These are phyloP conservation scores for Oenanthe javanica DNA, from an alignment of 140 eudicot genomes.

Conservation along the genomic window DNA sequence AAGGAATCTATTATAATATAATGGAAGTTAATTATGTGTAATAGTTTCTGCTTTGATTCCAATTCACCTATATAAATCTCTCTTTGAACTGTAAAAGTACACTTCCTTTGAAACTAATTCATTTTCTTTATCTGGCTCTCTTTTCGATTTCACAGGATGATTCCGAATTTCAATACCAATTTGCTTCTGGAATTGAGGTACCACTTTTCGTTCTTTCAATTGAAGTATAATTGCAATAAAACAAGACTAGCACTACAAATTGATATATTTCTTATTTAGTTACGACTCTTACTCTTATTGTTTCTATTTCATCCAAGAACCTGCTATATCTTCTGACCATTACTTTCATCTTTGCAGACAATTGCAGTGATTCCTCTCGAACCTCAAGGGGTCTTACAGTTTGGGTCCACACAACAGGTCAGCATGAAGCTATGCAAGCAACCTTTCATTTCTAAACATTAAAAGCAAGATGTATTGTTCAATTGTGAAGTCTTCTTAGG, in stretches of 20 bases:
- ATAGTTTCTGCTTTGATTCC: background rate
- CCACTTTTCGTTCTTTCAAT: background rate
- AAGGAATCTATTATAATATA: background rate
- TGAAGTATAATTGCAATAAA: background rate
- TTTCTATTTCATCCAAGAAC: conserved; percentile 7
- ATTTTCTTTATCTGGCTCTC: background rate
- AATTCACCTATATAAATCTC: background rate
- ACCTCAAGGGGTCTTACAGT: conserved; percentile 72
- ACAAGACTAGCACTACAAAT: background rate
- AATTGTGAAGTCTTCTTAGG: background rate
- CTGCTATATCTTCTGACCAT: background rate
- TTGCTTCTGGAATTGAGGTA: conserved; percentile 83
- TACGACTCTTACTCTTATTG: background rate
- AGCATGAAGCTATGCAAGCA: conserved; percentile 12
- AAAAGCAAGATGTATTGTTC: background rate
- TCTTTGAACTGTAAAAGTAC: background rate
- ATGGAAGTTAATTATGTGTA: background rate
- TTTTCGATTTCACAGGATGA: conserved; percentile 40
- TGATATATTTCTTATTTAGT: background rate
- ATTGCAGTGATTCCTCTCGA: conserved; percentile 81
- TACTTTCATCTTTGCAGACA: conserved; percentile 51
- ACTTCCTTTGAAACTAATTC: background rate
- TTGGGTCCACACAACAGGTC: conserved; percentile 86
- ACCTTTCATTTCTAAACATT: background rate
- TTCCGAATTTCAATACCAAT: conserved; percentile 40